Conservation (phyloP, 352 stramenopile genomes). For the Globisporangium carolinianum region DNA sequence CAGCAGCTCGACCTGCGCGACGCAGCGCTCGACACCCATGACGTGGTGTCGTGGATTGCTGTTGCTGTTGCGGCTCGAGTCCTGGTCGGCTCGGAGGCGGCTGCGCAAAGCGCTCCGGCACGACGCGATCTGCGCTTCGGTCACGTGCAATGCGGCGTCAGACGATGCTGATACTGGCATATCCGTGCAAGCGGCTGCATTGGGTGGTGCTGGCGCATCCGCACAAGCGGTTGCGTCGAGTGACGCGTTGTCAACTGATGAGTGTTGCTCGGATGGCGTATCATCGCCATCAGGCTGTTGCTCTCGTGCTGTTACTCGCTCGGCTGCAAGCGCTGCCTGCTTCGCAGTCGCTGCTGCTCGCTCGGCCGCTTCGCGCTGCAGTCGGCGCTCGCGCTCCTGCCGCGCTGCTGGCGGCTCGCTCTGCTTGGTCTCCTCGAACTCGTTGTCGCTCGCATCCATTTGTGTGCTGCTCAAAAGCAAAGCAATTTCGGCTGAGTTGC, state of each 20-base stretch:
- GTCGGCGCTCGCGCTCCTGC: background rate
- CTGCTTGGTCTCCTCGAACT: constrained; percentile 12
- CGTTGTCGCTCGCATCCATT: background rate
- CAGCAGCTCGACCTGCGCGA: constrained; percentile 41
- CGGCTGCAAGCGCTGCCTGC: background rate
- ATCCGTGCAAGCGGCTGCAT: background rate
- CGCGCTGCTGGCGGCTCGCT: constrained; percentile 1
- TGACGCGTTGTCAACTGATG: no score
- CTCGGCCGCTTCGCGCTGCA: background rate
- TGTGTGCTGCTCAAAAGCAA: background rate
- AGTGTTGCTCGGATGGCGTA: no score
- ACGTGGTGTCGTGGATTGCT: constrained; percentile 6
- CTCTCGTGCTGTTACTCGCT: background rate
- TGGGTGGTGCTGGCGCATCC: background rate
- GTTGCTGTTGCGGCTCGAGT: background rate
- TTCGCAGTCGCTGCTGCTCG: background rate
- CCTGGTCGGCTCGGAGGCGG: constrained; percentile 23
- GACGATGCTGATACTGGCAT: background rate
- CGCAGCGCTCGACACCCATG: constrained; percentile 14
- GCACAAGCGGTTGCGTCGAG: no score
- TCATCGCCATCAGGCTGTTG: no score
- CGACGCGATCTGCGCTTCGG: constrained; percentile 21
- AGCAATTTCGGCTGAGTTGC: background rate
- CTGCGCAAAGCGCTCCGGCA: constrained; percentile 33
- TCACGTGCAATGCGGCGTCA: constrained; percentile 6